Conservation (phyloP, 345 rosid species). For the Leavenworthia alabamica region DNA sequence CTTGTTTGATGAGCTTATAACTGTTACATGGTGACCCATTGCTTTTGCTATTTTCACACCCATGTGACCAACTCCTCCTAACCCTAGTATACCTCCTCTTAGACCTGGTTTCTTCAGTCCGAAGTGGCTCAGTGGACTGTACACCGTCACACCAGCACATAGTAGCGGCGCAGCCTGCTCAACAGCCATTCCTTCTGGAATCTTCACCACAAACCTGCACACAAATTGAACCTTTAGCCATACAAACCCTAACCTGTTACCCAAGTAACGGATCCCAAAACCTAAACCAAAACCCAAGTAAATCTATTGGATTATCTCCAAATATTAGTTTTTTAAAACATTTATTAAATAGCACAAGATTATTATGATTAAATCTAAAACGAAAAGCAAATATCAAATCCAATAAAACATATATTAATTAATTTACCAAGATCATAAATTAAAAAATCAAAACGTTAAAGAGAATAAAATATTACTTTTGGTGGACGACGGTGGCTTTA, state of each 20-base stretch:
- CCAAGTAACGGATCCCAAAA: slow-evolving; percentile 7
- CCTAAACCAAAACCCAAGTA: too few species aligned
- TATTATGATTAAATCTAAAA: too few species aligned
- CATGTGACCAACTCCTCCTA: slow-evolving; percentile 98
- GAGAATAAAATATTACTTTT: slow-evolving; percentile 36
- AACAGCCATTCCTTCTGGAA: slow-evolving; percentile 75
- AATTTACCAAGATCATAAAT: not conserved
- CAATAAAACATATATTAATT: not conserved
- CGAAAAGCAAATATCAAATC: not conserved
- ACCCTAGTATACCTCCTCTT: slow-evolving; percentile 79
- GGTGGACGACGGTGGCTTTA: slow-evolving; percentile 43
- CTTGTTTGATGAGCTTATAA: slow-evolving; percentile 89
- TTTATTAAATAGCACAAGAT: too few species aligned
- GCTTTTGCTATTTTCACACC: slow-evolving; percentile 95
- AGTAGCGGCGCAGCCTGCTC: slow-evolving; percentile 88
- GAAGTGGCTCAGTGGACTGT: slow-evolving; percentile 81
- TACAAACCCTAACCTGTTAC: not conserved
- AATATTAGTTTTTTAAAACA: too few species aligned
- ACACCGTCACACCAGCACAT: slow-evolving; percentile 85
- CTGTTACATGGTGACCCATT: slow-evolving; percentile 91
- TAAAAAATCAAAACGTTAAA: not conserved
- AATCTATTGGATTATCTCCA: too few species aligned
- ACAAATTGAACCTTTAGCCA: slow-evolving; percentile 2
- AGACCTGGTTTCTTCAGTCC: slow-evolving; percentile 57
- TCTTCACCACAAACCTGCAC: slow-evolving; percentile 68